Evolutionary conservation across 2,329 filamentous ascomycete genomes (phyloP), one percentile per base, ranked within the genome.

Genomic region (Clarireedia paspali): DNA sequence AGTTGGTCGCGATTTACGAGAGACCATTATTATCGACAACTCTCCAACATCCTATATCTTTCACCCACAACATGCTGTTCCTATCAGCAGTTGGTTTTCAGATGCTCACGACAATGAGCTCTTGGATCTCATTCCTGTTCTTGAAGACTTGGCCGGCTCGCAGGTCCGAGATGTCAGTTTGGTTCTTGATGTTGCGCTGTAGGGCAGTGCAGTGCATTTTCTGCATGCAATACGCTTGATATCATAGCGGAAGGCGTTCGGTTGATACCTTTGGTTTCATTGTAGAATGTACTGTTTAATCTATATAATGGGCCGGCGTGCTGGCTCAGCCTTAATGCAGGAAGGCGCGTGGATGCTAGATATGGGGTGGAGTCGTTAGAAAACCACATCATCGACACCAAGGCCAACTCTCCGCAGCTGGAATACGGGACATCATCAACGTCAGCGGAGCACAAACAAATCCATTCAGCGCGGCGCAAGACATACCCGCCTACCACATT

Each of bases 71-170:
- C 94, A 99, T 72, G 94, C 94, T 59, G 92, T 99, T 50, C 94
- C 94, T 26, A 99, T 99, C 75, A 96, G 91, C 81, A 97, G 92
- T 79, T 99, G 94, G 94, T 99, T 99, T 76, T 96, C 91, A 63
- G 94, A 99, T 74, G 94, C 94, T 60, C 94, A 99, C 74, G 94
- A 99, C 76, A 99, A 99, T 74, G 94, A 99, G 79, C 81, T 99
- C 60, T 80, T 99, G 68, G 94, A 99, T 71, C 78, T 99, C 66
- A 97, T 99, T 71, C 94, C 94, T 53, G 94, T 99, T 66, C 89
- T 99, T 63, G 94, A 99, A 79, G 94, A 99, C 73, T 80, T 99
- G 69, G 92, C 94, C 60, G 87, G 88, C 64, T 74, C 85, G 58
- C 88, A 92, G 70, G 94, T 99, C 60, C 83, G 87, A 74, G 94